Base-by-base conservation (phyloP, 306 rosid species). In the Biancaea sappan region DNA sequence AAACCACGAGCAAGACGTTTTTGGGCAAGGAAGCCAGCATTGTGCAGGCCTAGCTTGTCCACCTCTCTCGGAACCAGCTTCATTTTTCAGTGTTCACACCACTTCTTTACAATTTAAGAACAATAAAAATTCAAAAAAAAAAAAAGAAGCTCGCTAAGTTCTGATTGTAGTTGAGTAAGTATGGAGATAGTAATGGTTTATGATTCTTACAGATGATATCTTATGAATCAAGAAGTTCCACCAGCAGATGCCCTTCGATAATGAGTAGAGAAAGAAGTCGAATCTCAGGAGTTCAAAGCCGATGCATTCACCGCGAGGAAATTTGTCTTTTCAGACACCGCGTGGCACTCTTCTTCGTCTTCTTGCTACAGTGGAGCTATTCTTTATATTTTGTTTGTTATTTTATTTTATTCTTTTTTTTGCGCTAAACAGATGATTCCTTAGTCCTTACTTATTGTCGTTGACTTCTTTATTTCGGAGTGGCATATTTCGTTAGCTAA, bases 1-100 rank as follows among this genome's bases (percentile, higher is more conserved):
- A 92, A 82, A 46, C 99, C 92, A 69, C 99, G 97, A 81, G 98
- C 97, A 66, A 91, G 97, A 54, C 98, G 97, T 80, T 94, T 94
- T 88, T 91, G 98, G 0, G 98, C 96, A 21, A 94, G 88, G 74
- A 21, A 94, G 5, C 98, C 98, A 47, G 96, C 97, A 83, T 79
- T 86, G 69, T 92, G 92, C 2, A 94, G 81, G 24, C 34, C 59
- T 56, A 91, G 79, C 75, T 94, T 91, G 37, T 91, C 98, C 24
- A 83, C 74, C 80, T 94, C 98, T 79, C 90, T 86, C 0, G 92
- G 97, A 68, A 78, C 64, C 75, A 94, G 77, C 64, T 86, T 94
- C 96, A 94, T 94, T 67, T 69, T 56, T 24, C 67, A 43, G 71
- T 64, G 53, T 41, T 57, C 43, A 19, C 35, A 71, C n/a, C n/a